Percentiles rank a stretch among this genome's conserved stretches.
Evolutionary conservation across 1,139 yeast species (phyloP).

Genomic region (Debaryomyces coudertii): DNA sequence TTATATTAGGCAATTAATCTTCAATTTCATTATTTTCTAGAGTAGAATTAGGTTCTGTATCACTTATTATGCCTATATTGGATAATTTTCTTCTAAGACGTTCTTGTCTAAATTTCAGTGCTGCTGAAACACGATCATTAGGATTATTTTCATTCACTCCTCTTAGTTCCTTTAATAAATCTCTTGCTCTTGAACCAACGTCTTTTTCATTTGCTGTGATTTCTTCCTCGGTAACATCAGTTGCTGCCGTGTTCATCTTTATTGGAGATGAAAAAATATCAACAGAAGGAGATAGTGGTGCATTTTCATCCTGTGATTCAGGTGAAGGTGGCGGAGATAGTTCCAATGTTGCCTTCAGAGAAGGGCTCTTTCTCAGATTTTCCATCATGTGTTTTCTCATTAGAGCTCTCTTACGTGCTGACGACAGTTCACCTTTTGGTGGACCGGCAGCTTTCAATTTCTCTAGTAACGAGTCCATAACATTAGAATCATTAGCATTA

Average conservation of each 20-base stretch:
- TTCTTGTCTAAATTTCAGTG: slow-evolving; percentile 44
- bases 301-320: slow-evolving; percentile 17
- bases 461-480: slow-evolving; percentile 74
- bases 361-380: slow-evolving; percentile 27
- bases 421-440: slow-evolving; percentile 69
- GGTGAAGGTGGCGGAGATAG: slow-evolving; percentile 19
- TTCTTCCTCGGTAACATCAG: slow-evolving; percentile 13
- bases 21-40: slow-evolving; percentile 7
- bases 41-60: slow-evolving; percentile 9
- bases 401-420: slow-evolving; percentile 81
- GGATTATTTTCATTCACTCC: slow-evolving; percentile 31
- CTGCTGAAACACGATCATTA: slow-evolving; percentile 30
- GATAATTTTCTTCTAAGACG: slow-evolving; percentile 27
- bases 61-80: slow-evolving; percentile 14
- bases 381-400: slow-evolving; percentile 65
- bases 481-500: slow-evolving; percentile 48
- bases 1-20: neutral
- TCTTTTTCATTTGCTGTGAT: slow-evolving; percentile 35
- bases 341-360: slow-evolving; percentile 13
- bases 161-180: slow-evolving; percentile 59
- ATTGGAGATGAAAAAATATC: slow-evolving; percentile 13
- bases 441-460: slow-evolving; percentile 77
- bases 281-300: slow-evolving; percentile 17
- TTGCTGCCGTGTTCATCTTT: slow-evolving; percentile 8
- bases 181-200: slow-evolving; percentile 63